Base-by-base conservation (phyloP, 345 rosid species). In the Heritiera littoralis region DNA sequence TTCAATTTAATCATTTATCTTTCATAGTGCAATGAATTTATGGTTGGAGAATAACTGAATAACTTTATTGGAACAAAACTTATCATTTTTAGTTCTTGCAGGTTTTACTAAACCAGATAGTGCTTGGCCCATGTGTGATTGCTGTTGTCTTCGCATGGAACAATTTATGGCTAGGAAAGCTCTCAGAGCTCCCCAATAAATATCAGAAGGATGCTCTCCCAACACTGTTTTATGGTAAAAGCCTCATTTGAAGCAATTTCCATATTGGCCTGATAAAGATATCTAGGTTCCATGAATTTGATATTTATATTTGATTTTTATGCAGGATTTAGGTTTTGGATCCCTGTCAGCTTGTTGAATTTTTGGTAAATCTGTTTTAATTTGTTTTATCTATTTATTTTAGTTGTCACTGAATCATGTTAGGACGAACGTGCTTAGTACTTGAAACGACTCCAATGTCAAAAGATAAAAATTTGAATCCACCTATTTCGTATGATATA, bases 321-420 rank as follows among this genome's bases (percentile, higher is more conserved):
- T 88, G 87, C 93, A 95, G 99, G 99, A 64, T 90, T 95, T 74
- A 91, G 97, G 80, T 95, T 95, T 80, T 95, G 99, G 99, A 82
- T 95, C 73, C 99, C 99, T 66, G 98, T 93, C 88, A 95, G 98
- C 79, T 56, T 78, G 74, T 84, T 93, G 81, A 95, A 93, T 85
- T 93, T 95, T 79, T 89, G 97, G 97, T 95, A 90, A 41, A 66
- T 5, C 61, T 80, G 7, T 35, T 54, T 9, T 46, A 12, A 8
- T 59, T 61, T 56, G 49, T 14, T 10, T 58, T 13, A 10, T 18
- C 30, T 11, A 49, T 56, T 32, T n/a, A 80, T 68, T 18, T 58
- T 41, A 4, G 32, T 18, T 74, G 40, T 12, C 65, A 56, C 5
- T 74, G 66, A n/a, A 13, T 58, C 18, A 52, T 65, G 45, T 9